Base-by-base conservation (phyloP, 2,329 filamentous ascomycete species). In the Penicillium psychrosexuale region DNA sequence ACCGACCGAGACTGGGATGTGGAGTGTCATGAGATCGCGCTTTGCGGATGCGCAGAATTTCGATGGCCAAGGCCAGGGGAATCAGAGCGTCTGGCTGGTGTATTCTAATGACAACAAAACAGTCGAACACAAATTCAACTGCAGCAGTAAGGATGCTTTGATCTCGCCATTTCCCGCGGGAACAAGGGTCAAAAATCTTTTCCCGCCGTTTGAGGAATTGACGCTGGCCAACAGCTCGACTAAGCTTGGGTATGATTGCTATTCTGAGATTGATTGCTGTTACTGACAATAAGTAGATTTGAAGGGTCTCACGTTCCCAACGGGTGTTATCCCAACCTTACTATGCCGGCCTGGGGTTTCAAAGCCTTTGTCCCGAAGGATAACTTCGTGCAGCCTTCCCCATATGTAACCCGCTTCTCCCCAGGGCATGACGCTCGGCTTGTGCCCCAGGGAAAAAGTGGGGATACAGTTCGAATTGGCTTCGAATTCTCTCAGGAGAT, bases 401-500 rank as follows among this genome's bases (percentile, higher is more conserved):
- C 71, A 31, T 37, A 76, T 75, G 13, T 60, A 57, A 3, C 67
- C 72, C 2, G 69, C 72, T 38, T 62, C 71, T 33, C 61, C 71
- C n/a, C 78, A 81, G 53, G 74, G 76, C 9, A 72, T 87, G 46
- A 75, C 80, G 48, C 59, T 61, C 34, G 60, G 56, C 44, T 37
- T 39, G 31, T 51, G 24, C 1, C 49, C 5, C 33, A 39, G 13
- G 40, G 40, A 39, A 51, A 33, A 46, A 27, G 15, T 24, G 49
- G 49, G 27, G 49, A 51, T 6, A 51, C 40, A 4, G 22, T 51
- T 4, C 40, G 42, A 8, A 51, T 51, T 27, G 42, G 49, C 17
- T 51, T 88, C 7, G 78, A 82, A 43, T 88, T 86, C 67, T 85
- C 84, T 0, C 73, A 75, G 5, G 70, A 78, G 39, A 86, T 88